Evolutionary conservation across 225 moss, liverwort and hornwort species (phyloP).

Genomic region (Physcomitrellopsis africana): DNA sequence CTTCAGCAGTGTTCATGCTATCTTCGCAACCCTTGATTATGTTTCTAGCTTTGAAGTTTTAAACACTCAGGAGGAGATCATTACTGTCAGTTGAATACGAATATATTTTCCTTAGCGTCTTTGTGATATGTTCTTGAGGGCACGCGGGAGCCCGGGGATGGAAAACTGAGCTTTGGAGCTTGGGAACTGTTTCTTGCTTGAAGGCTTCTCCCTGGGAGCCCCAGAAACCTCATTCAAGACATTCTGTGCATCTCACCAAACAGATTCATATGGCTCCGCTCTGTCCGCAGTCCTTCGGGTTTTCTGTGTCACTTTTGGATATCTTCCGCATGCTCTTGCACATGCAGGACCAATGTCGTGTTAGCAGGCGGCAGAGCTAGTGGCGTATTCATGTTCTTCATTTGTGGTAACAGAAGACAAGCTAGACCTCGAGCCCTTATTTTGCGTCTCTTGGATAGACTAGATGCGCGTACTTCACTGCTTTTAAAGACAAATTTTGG

Average conservation of each 20-base stretch:
- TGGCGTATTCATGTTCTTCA: slow-evolving; percentile 24
- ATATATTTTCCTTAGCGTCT: slow-evolving; percentile 33
- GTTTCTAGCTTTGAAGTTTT: background rate
- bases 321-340: slow-evolving; percentile 4
- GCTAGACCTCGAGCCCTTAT: slow-evolving; percentile 27
- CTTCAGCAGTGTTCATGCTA: background rate
- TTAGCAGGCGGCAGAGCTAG: slow-evolving; percentile 24
- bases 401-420: slow-evolving; percentile 39
- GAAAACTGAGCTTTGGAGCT: slow-evolving; percentile 18
- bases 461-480: too few species aligned
- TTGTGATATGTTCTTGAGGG: slow-evolving; percentile 32
- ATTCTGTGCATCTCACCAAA: slow-evolving; percentile 41
- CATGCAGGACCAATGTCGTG: slow-evolving; percentile 30
- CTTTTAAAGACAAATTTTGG: too few species aligned
- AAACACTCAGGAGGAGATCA: slow-evolving; percentile 18
- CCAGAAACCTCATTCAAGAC: slow-evolving; percentile 33
- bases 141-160: slow-evolving; percentile 7
- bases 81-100: slow-evolving; percentile 30
- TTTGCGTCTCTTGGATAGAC: slow-evolving; percentile 10
- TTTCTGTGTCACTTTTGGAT: background rate
- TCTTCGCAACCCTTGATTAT: background rate
- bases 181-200: slow-evolving; percentile 18
- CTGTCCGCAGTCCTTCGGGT: background rate
- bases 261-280: slow-evolving; percentile 25
- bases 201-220: slow-evolving; percentile 21